phyloP scores from a whole-genome alignment of 2,329 filamentous ascomycete genomes.

The Penicillium sp. region DNA sequence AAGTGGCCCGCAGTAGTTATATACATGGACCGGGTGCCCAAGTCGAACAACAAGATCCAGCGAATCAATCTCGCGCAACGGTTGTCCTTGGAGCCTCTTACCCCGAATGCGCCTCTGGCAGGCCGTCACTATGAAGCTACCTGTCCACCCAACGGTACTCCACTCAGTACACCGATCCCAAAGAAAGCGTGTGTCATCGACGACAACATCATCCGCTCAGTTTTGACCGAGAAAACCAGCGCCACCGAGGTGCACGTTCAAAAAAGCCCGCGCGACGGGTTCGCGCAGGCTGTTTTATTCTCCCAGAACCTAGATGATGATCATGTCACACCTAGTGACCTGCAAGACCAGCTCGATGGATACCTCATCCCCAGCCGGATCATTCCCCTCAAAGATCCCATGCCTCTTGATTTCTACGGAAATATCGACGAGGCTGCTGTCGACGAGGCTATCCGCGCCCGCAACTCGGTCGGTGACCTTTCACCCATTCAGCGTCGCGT shows the following conservation, averaged over 20 bases:
- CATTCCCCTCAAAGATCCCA: conserved; percentile 33
- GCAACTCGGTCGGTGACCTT: conserved; percentile 21
- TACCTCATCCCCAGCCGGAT: conserved; percentile 43
- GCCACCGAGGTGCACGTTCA: conserved; percentile 17
- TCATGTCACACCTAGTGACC: conserved; percentile 11
- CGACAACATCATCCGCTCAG: conserved; percentile 6
- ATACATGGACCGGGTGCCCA: conserved; percentile 57
- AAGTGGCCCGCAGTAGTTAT: conserved; percentile 55
- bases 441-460: conserved; percentile 29
- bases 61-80: conserved; percentile 54
- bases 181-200: conserved; percentile 37
- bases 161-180: conserved; percentile 40
- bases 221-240: conserved; percentile 5
- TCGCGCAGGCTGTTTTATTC: conserved; percentile 18
- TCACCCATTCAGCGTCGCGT: conserved; percentile 40
- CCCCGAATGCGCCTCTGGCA: conserved; percentile 46
- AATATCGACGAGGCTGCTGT: conserved; percentile 38
- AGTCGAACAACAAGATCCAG: conserved; percentile 58
- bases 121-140: conserved; percentile 51
- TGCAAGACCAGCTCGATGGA: conserved; percentile 25
- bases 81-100: conserved; percentile 46
- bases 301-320: conserved; percentile 1
- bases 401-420: conserved; percentile 35
- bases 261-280: conserved; percentile 15
- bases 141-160: conserved; percentile 51